Base-by-base conservation (phyloP, 768 basidiomycete genomes). In the Mycena leptocephala region DNA sequence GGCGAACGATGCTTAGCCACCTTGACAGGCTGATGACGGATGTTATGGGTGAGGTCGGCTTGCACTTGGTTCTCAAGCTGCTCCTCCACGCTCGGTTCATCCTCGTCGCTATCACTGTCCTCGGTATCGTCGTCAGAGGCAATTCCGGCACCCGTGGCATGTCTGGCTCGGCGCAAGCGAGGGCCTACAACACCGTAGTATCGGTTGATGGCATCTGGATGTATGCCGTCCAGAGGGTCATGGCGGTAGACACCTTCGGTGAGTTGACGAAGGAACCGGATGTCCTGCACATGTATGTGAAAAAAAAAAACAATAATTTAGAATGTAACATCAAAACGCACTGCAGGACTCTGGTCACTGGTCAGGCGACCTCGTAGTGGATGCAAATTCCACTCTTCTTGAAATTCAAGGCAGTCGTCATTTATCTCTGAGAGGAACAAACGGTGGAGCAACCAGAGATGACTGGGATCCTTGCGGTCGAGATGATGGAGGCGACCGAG, bases 331-430 rank as follows among this genome's bases (percentile, higher is more conserved):
- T 24, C 7, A 20, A 18, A 20, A 26, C 61, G 39, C 37, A 62
- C 61, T 24, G 61, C 61, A 24, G 61, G 61, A 11, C 61, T 62
- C 16, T 62, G 61, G 61, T 62, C 71, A 14, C 77, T 69, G 20
- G 70, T 78, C 18, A 35, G 39, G 16, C 24, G 55, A 7, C 79
- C 82, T 16, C 63, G 75, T 13, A 86, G 79, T 0, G 82, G 79
- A 62, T 87, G 83, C 13, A 77, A 37, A 65, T 86, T 86, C 83
- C 85, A 86, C 14, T 84, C 79, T 11, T 72, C 10, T 16, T 76
- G 80, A 63, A 86, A 85, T 7, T 64, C 39, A 0, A 53, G 0
- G 41, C 83, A 85, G 58, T 86, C 83, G 0, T 70, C 35, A 37
- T 86, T 83, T 32, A 86, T 78, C 5, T 61, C 56, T 1, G 70